Percentiles rank a stretch among this genome's conserved stretches.
Conservation (phyloP, 2,329 filamentous ascomycete species). For the Aspergillus chevalieri region DNA sequence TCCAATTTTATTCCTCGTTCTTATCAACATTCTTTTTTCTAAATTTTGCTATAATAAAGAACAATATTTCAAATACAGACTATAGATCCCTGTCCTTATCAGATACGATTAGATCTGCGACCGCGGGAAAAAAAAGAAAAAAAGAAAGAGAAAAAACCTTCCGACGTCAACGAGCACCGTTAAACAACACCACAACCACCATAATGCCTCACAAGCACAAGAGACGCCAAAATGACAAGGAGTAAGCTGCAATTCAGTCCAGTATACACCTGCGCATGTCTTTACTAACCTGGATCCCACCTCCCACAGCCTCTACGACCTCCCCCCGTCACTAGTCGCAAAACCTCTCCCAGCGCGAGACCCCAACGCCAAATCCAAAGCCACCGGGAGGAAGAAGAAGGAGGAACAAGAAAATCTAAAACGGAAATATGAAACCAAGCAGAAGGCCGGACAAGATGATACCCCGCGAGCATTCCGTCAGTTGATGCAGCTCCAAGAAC, state of each 20-base stretch:
- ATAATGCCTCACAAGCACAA: conserved; percentile 85
- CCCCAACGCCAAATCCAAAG: conserved; percentile 29
- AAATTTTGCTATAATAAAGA: no score
- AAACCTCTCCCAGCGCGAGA: conserved; percentile 54
- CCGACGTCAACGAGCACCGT: not conserved
- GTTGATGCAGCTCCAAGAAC: conserved; percentile 65
- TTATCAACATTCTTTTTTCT: no score
- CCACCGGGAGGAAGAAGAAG: conserved; percentile 28
- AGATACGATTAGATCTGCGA: conserved; percentile 1
- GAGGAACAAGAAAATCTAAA: conserved; percentile 37
- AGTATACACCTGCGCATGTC: conserved; percentile 1
- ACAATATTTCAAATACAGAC: no score
- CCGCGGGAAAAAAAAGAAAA: conserved; percentile 6
- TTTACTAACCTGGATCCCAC: conserved; percentile 13
- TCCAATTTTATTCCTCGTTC: no score
- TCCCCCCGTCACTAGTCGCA: conserved; percentile 56
- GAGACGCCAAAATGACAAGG: conserved; percentile 44
- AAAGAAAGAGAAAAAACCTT: conserved; percentile 7
- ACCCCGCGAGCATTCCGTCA: conserved; percentile 82
- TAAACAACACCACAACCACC: conserved; percentile 2
- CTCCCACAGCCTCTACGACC: conserved; percentile 42
- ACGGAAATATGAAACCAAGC: conserved; percentile 32
- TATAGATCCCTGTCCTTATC: not conserved
- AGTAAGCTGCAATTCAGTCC: not conserved
- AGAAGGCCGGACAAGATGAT: conserved; percentile 55